Evolutionary conservation across 1,139 yeast species (phyloP).

Genomic region (Fermentozyma sake): DNA sequence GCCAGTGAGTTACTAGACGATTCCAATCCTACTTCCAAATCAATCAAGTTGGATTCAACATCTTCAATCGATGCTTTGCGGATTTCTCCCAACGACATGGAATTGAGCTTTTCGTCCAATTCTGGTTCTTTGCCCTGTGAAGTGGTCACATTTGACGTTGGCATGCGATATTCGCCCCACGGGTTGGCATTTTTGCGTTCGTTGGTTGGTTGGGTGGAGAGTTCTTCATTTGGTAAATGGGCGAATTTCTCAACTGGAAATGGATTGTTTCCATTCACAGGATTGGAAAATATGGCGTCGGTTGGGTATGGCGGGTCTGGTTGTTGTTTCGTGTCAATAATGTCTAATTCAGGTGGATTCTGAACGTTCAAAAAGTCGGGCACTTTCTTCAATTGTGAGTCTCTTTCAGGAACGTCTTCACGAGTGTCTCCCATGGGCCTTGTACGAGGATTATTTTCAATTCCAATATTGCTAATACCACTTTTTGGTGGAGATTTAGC

Average conservation of each 20-base stretch:
- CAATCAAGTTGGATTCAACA: slow-evolving; percentile 26
- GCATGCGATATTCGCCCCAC: slow-evolving; percentile 16
- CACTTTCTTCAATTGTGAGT: no score
- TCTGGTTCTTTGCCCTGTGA: slow-evolving; percentile 1
- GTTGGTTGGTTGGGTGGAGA: slow-evolving; percentile 1
- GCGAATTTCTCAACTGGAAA: slow-evolving; percentile 3
- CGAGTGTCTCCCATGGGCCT: no score
- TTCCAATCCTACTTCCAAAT: slow-evolving; percentile 36
- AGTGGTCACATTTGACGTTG: slow-evolving; percentile 1
- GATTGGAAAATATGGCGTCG: no score
- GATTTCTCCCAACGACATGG: slow-evolving; percentile 1
- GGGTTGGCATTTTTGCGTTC: slow-evolving; percentile 16
- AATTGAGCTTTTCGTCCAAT: slow-evolving; percentile 1
- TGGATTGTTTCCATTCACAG: background rate
- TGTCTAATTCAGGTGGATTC: no score
- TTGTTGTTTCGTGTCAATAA: no score
- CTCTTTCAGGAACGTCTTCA: no score
- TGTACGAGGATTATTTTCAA: no score
- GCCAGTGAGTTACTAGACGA: slow-evolving; percentile 25
- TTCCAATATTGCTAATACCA: background rate
- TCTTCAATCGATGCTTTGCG: slow-evolving; percentile 5
- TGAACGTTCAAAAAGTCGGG: no score
- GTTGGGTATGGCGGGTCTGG: no score
- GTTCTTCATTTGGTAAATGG: no score
- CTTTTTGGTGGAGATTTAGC: slow-evolving; percentile 11